Percentiles rank a stretch among this genome's conserved stretches.
phyloP scores from a whole-genome alignment of 768 basidiomycete genomes.

The Mycena galericulata region DNA sequence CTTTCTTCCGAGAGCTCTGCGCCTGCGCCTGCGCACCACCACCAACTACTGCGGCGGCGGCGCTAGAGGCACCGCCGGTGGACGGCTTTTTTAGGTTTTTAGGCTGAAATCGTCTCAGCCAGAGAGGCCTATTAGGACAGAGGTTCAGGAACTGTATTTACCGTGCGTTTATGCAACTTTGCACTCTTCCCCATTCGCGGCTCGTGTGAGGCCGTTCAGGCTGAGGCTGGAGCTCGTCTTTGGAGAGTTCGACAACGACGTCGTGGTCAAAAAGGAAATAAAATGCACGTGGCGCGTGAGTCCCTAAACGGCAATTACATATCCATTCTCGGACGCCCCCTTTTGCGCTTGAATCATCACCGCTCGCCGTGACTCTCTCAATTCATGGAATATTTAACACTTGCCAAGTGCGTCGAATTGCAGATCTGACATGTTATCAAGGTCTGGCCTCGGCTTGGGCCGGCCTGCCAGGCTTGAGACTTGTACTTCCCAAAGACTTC shows the following conservation, averaged over 20 bases:
- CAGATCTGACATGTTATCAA: no score
- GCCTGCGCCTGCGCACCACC: conserved; percentile 48
- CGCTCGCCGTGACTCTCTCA: no score
- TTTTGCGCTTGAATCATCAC: no score
- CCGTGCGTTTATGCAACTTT: conserved; percentile 72
- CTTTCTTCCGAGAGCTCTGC: conserved; percentile 62
- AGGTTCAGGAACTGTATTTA: conserved; percentile 43
- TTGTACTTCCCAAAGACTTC: no score
- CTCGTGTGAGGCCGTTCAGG: neutral
- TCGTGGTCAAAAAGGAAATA: neutral
- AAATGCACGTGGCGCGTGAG: neutral
- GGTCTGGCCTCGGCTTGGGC: no score
- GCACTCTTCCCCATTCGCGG: conserved; percentile 72
- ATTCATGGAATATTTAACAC: no score
- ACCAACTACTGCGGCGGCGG: conserved; percentile 36
- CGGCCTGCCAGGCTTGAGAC: no score
- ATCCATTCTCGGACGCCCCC: neutral
- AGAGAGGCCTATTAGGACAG: neutral
- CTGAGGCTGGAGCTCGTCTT: neutral
- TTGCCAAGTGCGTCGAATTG: no score
- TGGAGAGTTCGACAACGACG: neutral
- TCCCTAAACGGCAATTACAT: conserved; percentile 15
- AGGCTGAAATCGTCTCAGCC: conserved; percentile 5
- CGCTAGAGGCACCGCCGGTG: conserved; percentile 30
- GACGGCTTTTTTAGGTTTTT: conserved; percentile 51